Conservation (phyloP, 2,329 filamentous ascomycete genomes). For the Pseudocercospora ulei region DNA sequence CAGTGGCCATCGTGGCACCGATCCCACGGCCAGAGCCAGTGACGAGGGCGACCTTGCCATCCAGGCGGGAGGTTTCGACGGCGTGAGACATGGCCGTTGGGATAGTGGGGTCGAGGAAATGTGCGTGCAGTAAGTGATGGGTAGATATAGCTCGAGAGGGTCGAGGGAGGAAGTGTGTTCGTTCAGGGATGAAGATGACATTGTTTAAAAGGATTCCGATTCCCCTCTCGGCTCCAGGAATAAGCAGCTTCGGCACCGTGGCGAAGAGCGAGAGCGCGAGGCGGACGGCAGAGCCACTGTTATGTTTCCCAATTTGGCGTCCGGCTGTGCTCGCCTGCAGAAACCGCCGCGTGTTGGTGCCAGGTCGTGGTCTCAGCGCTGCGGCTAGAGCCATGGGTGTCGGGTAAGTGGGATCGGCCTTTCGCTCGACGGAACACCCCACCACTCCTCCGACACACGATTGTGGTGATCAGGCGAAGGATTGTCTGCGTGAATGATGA, state of each 20-base stretch:
- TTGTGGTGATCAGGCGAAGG: no score
- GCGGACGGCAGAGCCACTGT: constrained; percentile 3
- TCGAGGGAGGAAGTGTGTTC: constrained; percentile 17
- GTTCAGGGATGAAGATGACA: constrained; percentile 11
- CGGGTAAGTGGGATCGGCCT: constrained; percentile 1
- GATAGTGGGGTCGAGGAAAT: constrained; percentile 21
- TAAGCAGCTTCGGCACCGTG: constrained; percentile 3
- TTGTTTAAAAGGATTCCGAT: constrained; percentile 7
- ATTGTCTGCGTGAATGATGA: no score
- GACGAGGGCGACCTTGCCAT: constrained; percentile 48
- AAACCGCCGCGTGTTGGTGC: constrained; percentile 3
- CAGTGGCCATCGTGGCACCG: constrained; percentile 55
- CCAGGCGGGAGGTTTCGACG: constrained; percentile 43
- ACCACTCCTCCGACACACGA: no score
- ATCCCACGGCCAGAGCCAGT: constrained; percentile 54
- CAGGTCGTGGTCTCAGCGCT: not conserved
- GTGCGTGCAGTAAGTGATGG: constrained; percentile 21
- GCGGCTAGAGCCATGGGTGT: constrained; percentile 4
- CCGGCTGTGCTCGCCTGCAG: not conserved
- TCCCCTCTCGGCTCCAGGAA: constrained; percentile 9
- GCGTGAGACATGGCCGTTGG: constrained; percentile 33
- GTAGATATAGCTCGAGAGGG: constrained; percentile 25
- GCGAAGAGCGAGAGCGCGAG: constrained; percentile 6
- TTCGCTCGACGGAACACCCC: no score
- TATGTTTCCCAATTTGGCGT: constrained; percentile 3